A percentile compares a stretch with the other conserved stretches of the same genome.
Evolutionary conservation across 768 basidiomycete species (phyloP).

Genomic region (Naganishia vishniacii): DNA sequence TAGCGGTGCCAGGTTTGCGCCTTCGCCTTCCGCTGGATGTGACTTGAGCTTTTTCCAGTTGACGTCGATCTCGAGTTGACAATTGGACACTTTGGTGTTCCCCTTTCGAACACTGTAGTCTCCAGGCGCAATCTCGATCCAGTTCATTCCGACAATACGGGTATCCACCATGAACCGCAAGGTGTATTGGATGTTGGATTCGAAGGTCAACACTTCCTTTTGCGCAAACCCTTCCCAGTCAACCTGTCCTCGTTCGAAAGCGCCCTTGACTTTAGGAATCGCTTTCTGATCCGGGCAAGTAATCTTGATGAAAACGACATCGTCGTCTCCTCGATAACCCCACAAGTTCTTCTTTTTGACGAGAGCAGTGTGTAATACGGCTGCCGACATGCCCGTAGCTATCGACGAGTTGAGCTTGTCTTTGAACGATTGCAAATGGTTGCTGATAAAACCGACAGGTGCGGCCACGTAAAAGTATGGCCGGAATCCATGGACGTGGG

Average conservation of each 20-base stretch:
- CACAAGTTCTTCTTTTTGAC: slow-evolving; percentile 68
- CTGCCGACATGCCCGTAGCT: slow-evolving; percentile 40
- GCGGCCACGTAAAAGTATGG: slow-evolving; percentile 91
- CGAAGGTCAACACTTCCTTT: slow-evolving; percentile 64
- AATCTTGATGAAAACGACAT: slow-evolving; percentile 76
- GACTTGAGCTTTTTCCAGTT: slow-evolving; percentile 84
- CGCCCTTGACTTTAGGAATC: slow-evolving; percentile 85
- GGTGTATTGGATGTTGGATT: slow-evolving; percentile 87
- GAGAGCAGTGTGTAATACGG: slow-evolving; percentile 58
- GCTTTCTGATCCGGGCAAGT: slow-evolving; percentile 65
- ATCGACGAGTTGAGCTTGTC: slow-evolving; percentile 67
- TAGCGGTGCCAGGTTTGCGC: slow-evolving; percentile 86
- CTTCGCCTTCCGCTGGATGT: slow-evolving; percentile 81
- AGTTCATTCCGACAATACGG: slow-evolving; percentile 96
- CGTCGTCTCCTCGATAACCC: slow-evolving; percentile 82
- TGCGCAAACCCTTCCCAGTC: slow-evolving; percentile 61
- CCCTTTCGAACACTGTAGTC: slow-evolving; percentile 64
- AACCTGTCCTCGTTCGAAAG: slow-evolving; percentile 72
- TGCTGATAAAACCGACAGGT: slow-evolving; percentile 71
- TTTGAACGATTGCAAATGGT: slow-evolving; percentile 63
- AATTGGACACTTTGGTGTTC: slow-evolving; percentile 64
- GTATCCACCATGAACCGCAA: slow-evolving; percentile 96
- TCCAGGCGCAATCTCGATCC: slow-evolving; percentile 86
- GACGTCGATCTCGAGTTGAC: slow-evolving; percentile 74
- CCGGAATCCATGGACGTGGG: slow-evolving; percentile 70